Conservation (phyloP, 305 asterid genomes). For the Salvia sclarea region DNA sequence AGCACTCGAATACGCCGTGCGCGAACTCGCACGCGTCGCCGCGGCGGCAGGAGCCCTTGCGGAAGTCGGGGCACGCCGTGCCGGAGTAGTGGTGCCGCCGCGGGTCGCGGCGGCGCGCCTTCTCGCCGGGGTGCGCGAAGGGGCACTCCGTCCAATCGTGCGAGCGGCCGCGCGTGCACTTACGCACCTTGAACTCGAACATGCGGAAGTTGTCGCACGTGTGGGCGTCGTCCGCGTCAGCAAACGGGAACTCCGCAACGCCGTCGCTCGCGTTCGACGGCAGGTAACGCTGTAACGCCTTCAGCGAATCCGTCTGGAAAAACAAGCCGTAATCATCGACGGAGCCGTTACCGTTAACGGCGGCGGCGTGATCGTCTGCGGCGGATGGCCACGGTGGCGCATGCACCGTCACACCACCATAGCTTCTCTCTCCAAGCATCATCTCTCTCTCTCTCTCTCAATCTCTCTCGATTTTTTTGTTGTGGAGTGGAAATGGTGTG, state of each 20-base stretch:
- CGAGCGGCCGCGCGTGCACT: conserved; percentile 72
- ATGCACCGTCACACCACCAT: conserved; percentile 38
- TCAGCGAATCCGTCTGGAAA: conserved; percentile 41
- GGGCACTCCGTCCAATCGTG: conserved; percentile 98
- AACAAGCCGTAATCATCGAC: conserved; percentile 43
- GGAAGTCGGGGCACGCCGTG: conserved; percentile 67
- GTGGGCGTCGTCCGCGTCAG: conserved; percentile 55
- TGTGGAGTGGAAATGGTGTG: conserved; percentile 8
- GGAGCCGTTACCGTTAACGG: conserved; percentile 20
- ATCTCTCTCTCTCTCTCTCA: conserved; percentile 28
- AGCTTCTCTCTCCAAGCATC: conserved; percentile 65
- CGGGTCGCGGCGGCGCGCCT: conserved; percentile 90
- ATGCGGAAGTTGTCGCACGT: conserved; percentile 80
- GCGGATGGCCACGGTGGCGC: conserved; percentile 63
- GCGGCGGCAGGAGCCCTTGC: conserved; percentile 56
- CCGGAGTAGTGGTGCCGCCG: conserved; percentile 68
- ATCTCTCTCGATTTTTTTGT: conserved; percentile 8
- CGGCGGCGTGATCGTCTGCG: conserved; percentile 41
- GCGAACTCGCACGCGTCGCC: conserved; percentile 76
- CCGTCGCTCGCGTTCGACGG: conserved; percentile 53
- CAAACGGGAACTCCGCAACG: conserved; percentile 19
- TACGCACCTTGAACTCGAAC: conserved; percentile 76
- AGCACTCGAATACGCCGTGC: conserved; percentile 84
- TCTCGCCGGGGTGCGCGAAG: conserved; percentile 85
- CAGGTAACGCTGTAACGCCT: conserved; percentile 60